Conservation (phyloP, 371 early-diverging fungal genomes). For the Actinomucor elegans region DNA sequence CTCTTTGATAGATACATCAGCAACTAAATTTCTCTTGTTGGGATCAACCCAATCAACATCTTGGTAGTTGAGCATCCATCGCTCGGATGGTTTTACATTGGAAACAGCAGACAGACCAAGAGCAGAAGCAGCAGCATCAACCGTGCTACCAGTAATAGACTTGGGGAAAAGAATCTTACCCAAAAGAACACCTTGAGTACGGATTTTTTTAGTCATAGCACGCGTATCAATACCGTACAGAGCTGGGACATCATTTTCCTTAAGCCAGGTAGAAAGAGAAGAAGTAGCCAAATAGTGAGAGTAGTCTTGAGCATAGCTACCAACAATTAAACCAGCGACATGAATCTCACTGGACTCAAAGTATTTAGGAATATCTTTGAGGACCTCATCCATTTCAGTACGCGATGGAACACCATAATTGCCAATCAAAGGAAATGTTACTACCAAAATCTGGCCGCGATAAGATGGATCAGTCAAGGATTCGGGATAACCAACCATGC, state of each 20-base stretch:
- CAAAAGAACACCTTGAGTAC: conserved; percentile 83
- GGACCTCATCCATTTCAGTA: conserved; percentile 68
- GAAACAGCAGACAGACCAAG: conserved; percentile 23
- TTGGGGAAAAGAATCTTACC: conserved; percentile 85
- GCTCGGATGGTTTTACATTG: conserved; percentile 40
- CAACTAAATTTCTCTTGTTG: conserved; percentile 90
- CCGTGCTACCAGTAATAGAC: conserved; percentile 58
- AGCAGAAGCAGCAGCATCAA: conserved; percentile 47
- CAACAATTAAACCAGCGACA: conserved; percentile 83
- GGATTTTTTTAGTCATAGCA: conserved; percentile 83
- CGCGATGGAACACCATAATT: conserved; percentile 93
- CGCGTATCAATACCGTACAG: conserved; percentile 95
- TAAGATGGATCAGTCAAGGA: conserved; percentile 96
- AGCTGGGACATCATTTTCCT: conserved; percentile 84
- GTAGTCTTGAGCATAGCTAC: conserved; percentile 82
- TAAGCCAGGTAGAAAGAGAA: conserved; percentile 87
- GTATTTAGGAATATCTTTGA: conserved; percentile 80
- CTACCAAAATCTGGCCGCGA: conserved; percentile 91
- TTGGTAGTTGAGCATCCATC: conserved; percentile 70
- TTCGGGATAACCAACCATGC: conserved; percentile 82
- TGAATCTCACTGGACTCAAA: conserved; percentile 89
- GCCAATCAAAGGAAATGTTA: conserved; percentile 86
- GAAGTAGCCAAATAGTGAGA: conserved; percentile 92
- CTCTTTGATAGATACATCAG: conserved; percentile 85
- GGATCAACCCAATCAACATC: conserved; percentile 91